Evolutionary conservation across 2,329 filamentous ascomycete species (phyloP), one percentile per base, ranked within the genome.

Genomic region (Ascomycota sp.): DNA sequence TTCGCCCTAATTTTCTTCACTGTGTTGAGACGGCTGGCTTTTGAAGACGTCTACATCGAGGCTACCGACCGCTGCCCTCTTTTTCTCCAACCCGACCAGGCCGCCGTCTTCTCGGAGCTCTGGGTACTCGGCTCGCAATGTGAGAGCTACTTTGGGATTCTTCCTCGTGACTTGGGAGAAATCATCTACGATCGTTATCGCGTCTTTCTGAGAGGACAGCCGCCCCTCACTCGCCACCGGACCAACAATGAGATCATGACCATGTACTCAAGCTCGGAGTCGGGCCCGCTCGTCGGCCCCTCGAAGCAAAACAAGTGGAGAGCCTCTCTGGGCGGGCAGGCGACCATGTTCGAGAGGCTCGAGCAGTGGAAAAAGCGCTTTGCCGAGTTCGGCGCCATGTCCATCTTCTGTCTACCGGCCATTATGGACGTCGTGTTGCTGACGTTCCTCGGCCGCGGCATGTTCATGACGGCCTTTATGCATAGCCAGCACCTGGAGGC

Each of bases 111-210:
- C 42, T 63, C 69, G 1, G 70, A 74, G 44, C 61, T 71, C 0
- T 74, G 71, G 48, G 69, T 68, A 0, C 53, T 73, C 2, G 70
- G 70, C 1, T 73, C 69, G 4, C 64, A 68, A 35, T 75, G 70
- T 43, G 67, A 72, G 38, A 57, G 63, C 1, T 74, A 72, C 43
- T 71, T 74, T 37, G 68, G 68, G 37, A 59, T 73, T 33, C 44
- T 53, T 2, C 62, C 63, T 2, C 58, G 57, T 25, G 53, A 54
- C 6, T 51, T 67, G 27, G 63, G 63, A 33, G 57, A 57, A 36
- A 48, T 55, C 30, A 45, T 55, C n/a, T 54, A 52, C 37, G 39
- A 47, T 25, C 43, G 38, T 9, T 52, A 55, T 37, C 41, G 41
- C 16, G 36, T 34, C 3, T 49, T 49, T 31, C 44, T 55, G 3